Evolutionary conservation across 2,329 filamentous ascomycete genomes (phyloP).

Genomic region (Lasiodiplodia hormozganensis): DNA sequence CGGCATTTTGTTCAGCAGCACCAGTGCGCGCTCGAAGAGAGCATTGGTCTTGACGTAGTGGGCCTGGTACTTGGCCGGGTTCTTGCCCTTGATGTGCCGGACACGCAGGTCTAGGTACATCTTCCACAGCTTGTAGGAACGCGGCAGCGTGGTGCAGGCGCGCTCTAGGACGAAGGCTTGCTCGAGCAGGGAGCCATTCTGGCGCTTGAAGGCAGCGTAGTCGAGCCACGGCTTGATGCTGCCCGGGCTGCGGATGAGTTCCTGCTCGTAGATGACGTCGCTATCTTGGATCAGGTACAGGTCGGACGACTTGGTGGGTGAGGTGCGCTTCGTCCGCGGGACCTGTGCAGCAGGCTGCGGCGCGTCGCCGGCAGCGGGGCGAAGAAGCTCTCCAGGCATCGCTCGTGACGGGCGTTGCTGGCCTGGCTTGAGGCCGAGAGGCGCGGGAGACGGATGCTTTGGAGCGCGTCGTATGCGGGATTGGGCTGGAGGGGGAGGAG

Average conservation of each 20-base stretch:
- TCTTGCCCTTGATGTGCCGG: slow-evolving; percentile 81
- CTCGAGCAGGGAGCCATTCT: slow-evolving; percentile 83
- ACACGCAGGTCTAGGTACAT: slow-evolving; percentile 88
- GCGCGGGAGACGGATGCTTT: slow-evolving; percentile 27
- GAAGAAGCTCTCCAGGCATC: slow-evolving; percentile 54
- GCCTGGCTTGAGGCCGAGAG: slow-evolving; percentile 39
- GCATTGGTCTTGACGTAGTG: slow-evolving; percentile 95
- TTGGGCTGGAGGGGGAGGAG: slow-evolving; percentile 6
- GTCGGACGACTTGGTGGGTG: slow-evolving; percentile 45
- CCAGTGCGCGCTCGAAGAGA: slow-evolving; percentile 89
- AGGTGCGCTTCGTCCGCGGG: slow-evolving; percentile 35
- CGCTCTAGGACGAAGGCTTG: slow-evolving; percentile 89
- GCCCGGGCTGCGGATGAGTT: slow-evolving; percentile 83
- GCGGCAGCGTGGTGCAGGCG: slow-evolving; percentile 85
- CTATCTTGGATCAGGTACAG: slow-evolving; percentile 71
- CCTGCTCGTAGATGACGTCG: slow-evolving; percentile 95
- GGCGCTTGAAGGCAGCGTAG: slow-evolving; percentile 89
- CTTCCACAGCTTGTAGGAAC: slow-evolving; percentile 99
- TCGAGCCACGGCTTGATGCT: slow-evolving; percentile 94
- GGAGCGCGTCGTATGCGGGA: slow-evolving; percentile 13
- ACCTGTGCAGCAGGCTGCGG: slow-evolving; percentile 15
- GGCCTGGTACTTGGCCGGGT: slow-evolving; percentile 76
- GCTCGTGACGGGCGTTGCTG: slow-evolving; percentile 41
- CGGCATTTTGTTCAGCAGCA: slow-evolving; percentile 98
- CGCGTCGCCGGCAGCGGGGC: slow-evolving; percentile 33